A percentile compares a stretch with the other conserved stretches of the same genome.
These are phyloP conservation scores for Euphorbia neoarborescens DNA, from an alignment of 441 rosid genomes.

Conservation along the genomic window DNA sequence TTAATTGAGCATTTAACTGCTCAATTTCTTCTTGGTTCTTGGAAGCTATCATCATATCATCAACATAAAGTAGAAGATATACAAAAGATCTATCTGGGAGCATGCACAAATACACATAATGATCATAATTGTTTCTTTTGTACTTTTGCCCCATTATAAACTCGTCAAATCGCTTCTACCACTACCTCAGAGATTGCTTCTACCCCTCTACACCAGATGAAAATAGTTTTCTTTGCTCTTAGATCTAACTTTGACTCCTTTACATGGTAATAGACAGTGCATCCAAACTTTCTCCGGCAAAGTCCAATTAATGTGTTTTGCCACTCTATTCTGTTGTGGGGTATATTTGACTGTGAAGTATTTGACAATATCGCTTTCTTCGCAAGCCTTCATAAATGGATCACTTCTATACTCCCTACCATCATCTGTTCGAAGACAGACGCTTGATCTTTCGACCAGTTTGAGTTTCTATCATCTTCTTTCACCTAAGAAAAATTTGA, in stretches of 20 bases:
- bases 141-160: neutral
- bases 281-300: neutral
- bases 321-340: neutral
- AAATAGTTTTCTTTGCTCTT: neutral
- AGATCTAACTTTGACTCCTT: neutral
- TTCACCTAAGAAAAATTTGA: neutral
- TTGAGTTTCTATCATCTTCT: neutral
- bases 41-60: no score
- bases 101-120: neutral
- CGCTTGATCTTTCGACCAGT: no score
- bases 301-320: neutral
- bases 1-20: no score
- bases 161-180: neutral
- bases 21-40: neutral
- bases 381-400: neutral
- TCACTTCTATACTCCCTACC: no score
- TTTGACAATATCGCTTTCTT: neutral
- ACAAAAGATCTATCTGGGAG: neutral
- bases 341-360: neutral
- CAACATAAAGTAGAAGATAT: neutral
- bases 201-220: neutral
- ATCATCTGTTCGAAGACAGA: no score
- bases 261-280: neutral
- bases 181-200: neutral
- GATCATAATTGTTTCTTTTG: neutral